Conservation (phyloP, 306 rosid species). For the Parietaria judaica region DNA sequence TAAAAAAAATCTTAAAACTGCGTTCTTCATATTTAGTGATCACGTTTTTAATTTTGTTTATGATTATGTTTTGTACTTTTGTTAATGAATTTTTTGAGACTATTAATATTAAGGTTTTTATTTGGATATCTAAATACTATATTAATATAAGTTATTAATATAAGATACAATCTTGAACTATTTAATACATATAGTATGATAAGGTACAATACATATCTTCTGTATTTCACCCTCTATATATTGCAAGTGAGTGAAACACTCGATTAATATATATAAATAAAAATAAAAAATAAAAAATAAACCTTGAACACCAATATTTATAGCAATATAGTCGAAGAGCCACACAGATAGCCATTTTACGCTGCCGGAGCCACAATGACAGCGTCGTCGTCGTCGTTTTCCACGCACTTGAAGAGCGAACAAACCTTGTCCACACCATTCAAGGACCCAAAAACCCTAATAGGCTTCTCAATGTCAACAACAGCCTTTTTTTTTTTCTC, state of each 20-base stretch:
- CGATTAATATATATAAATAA: neutral
- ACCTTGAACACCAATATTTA: neutral
- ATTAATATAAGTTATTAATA: too few relatives aligned
- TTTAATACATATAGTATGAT: too few relatives aligned
- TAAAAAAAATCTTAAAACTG: too few relatives aligned
- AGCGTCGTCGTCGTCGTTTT: conserved; percentile 16
- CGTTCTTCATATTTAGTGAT: too few relatives aligned
- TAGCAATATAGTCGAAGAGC: neutral
- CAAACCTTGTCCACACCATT: conserved; percentile 10
- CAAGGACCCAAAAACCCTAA: neutral
- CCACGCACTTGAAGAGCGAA: neutral
- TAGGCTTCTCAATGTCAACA: conserved; percentile 5
- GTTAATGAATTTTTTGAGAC: too few relatives aligned
- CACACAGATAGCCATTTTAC: conserved; percentile 2
- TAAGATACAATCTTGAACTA: too few relatives aligned
- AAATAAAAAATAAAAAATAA: neutral
- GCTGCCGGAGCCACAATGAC: conserved; percentile 29
- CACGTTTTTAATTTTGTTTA: too few relatives aligned
- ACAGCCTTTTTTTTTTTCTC: neutral
- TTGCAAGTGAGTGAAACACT: neutral
- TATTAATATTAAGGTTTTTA: too few relatives aligned
- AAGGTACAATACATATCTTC: too few relatives aligned
- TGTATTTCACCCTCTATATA: neutral
- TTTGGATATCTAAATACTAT: too few relatives aligned
- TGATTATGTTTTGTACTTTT: too few relatives aligned